Evolutionary conservation across 2,329 filamentous ascomycete genomes (phyloP), one percentile per base, ranked within the genome.

Genomic region (Scedosporium boydii): DNA sequence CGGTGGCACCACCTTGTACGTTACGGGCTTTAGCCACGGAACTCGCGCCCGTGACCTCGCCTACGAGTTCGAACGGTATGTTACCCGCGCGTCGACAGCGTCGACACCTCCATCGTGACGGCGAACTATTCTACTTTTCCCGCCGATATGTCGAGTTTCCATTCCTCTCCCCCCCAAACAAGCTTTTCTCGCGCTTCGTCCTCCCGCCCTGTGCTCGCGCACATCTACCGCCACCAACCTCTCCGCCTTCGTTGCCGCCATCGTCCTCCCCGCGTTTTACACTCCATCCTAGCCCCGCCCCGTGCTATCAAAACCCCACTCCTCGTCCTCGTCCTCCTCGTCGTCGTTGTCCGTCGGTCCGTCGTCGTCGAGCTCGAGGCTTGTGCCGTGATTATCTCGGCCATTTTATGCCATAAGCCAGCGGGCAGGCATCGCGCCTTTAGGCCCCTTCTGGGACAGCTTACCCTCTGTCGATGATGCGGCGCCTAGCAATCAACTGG

Each of bases 61-160:
- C 82, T 97, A 96, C 90, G 93, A 98, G 85, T 98, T 98, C 90
- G 93, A 98, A 93, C 92, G 93, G 91, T 97, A 96, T 87, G 93
- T 96, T 84, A 82, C 77, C 80, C 75, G 77, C 75, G 75, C 75
- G 73, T 77, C 79, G 77, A 78, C 78, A 73, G 75, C 75, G 73
- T 77, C 79, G 77, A 78, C 78, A 73, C 75, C 73, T 77, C 70
- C 75, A 75, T 77, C 76, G 73, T 72, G 74, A 74, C 75, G 74
- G 73, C 74, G 21, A 44, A 46, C 51, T 16, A 46, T 57, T 27
- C 10, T 48, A 53, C 58, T 75, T 70, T 34, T 69, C 68, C 70
- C 65, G 65, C 69, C 70, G 66, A 70, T 70, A 70, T 69, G 67
- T 70, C 71, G 71, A 74, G 70, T 66, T 68, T 68, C 68, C 70